Evolutionary conservation across 1,284 basidiomycete genomes (phyloP), one percentile per base, ranked within the genome.

Genomic region (Rhodotorula mucilaginosa): DNA sequence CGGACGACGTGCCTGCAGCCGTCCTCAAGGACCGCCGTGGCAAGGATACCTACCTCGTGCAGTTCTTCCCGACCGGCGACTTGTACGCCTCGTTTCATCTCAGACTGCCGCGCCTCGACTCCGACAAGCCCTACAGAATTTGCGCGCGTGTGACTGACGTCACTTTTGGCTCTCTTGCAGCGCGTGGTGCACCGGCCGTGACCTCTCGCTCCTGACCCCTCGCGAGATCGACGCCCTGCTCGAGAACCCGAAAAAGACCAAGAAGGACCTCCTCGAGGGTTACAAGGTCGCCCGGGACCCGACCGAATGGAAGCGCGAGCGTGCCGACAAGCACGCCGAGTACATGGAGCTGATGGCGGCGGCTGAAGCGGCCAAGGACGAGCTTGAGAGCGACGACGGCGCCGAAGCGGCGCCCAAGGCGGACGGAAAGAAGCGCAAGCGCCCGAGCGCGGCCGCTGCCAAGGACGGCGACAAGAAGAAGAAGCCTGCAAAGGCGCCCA

Each of bases 41-140:
- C 21, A 83, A 84, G 76, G 90, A 86, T 5, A 84, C 83, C 19
- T 88, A 88, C 81, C 92, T 90, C 78, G 87, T 94, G 58, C 85
- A 88, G 77, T 96, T 94, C 87, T 95, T 94, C 85, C 92, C 92
- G 49, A 87, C 87, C 52, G 93, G 91, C 67, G 93, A 97, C 83
- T 92, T 89, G 94, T 97, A 78, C 81, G 92, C 88, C 46, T 54
- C 73, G 58, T 51, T 23, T 44, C 58, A 46, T 66, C 44, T 26
- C 19, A n/a, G 23, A 5, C 16, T 39, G 26, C 4, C 26, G 48
- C 2, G 3, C 18, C 3, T 26, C 34, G 23, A 34, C n/a, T 29
- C 13, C 2, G 31, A 21, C 51, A 18, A 13, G 13, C 2, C 1
- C 23, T 44, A 23, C 21, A n/a, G 10, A 23, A 26, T 0, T 23